Conservation (phyloP, 2,329 filamentous ascomycete genomes). For the Lecanicillium sp. region DNA sequence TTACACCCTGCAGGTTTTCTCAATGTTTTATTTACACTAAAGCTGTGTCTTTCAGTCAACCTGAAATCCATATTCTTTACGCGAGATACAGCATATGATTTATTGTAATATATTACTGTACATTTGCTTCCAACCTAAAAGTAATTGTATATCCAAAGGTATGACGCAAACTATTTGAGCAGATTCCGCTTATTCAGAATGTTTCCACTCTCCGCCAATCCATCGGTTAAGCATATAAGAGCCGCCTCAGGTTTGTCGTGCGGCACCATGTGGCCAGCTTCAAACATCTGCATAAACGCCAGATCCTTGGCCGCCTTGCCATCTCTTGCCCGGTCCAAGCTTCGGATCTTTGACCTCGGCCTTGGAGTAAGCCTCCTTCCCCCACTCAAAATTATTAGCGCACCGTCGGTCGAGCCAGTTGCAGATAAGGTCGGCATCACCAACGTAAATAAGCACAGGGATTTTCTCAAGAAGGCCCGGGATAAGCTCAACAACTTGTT, state of each 20-base stretch:
- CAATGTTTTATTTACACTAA: no score
- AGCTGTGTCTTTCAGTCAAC: no score
- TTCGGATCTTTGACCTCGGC: constrained; percentile 59
- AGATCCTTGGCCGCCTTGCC: constrained; percentile 90
- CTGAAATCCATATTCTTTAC: no score
- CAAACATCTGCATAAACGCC: constrained; percentile 83
- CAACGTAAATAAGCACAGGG: constrained; percentile 88
- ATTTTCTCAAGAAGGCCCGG: constrained; percentile 82
- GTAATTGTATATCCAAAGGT: no score
- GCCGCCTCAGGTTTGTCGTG: constrained; percentile 88
- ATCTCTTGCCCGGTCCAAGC: constrained; percentile 32
- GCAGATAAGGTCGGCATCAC: constrained; percentile 83
- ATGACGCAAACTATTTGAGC: no score
- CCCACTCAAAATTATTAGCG: constrained; percentile 90
- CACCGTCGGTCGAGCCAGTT: constrained; percentile 98
- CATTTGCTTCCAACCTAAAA: no score
- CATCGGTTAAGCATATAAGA: constrained; percentile 92
- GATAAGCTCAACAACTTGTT: constrained; percentile 88
- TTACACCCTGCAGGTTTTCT: no score
- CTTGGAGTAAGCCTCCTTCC: constrained; percentile 71
- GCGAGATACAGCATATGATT: no score
- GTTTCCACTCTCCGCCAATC: constrained; percentile 80
- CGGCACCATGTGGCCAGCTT: constrained; percentile 94
- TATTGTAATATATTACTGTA: no score
- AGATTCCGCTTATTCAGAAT: no score